A percentile compares a stretch with the other conserved stretches of the same genome.
phyloP scores from a whole-genome alignment of 768 basidiomycete species.

The Hypholoma sublateritium region DNA sequence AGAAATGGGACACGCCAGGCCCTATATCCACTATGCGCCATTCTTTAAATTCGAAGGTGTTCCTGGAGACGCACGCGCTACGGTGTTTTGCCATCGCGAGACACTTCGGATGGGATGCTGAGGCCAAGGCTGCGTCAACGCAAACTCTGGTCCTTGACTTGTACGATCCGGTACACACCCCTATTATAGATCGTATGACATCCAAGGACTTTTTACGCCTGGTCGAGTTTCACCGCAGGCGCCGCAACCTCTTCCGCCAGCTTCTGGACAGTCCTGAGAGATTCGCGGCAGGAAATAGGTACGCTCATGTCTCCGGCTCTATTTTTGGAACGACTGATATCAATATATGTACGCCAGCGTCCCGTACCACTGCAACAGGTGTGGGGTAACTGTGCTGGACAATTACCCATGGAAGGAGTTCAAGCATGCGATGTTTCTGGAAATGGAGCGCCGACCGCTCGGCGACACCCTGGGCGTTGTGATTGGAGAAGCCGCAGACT shows the following conservation, averaged over 20 bases:
- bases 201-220: slow-evolving; percentile 54
- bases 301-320: slow-evolving; percentile 9
- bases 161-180: slow-evolving; percentile 37
- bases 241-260: slow-evolving; percentile 49
- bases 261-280: slow-evolving; percentile 61
- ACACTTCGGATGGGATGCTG: slow-evolving; percentile 62
- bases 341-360: slow-evolving; percentile 19
- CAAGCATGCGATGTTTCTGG: slow-evolving; percentile 53
- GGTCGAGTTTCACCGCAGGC: slow-evolving; percentile 54
- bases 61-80: slow-evolving; percentile 45
- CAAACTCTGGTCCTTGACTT: slow-evolving; percentile 58
- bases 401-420: slow-evolving; percentile 64
- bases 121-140: slow-evolving; percentile 55
- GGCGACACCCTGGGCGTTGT: slow-evolving; percentile 51
- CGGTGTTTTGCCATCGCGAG: slow-evolving; percentile 55
- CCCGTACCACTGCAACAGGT: slow-evolving; percentile 50
- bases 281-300: slow-evolving; percentile 52
- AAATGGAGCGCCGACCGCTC: slow-evolving; percentile 59
- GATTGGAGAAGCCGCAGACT: slow-evolving; percentile 48
- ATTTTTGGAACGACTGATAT: slow-evolving; percentile 8
- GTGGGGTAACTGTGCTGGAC: slow-evolving; percentile 50
- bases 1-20: slow-evolving; percentile 72
- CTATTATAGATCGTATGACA: slow-evolving; percentile 45
- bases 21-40: slow-evolving; percentile 56
- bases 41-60: slow-evolving; percentile 44